Base-by-base conservation (phyloP, 177 flowering plant species). In the Tripterygium wilfordii region DNA sequence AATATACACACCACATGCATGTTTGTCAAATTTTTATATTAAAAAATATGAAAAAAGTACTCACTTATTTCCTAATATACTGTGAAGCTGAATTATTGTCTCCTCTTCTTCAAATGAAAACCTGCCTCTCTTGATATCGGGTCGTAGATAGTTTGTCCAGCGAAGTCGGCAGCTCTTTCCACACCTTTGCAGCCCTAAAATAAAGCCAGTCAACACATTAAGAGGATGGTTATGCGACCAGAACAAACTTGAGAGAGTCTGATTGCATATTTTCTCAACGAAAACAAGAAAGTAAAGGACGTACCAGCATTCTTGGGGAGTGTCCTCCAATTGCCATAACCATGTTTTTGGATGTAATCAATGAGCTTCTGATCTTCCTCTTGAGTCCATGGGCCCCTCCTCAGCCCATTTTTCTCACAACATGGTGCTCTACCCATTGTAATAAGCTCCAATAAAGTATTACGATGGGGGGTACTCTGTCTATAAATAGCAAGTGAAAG, bases 141-240 rank as follows among this genome's bases (percentile, higher is more conserved):
- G 88, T n/a, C 88, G 35, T 1, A 82, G 69, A 56, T 82, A 82
- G 51, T 82, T 82, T 0, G 80, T 74, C 88, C 88, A 82, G 2
- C 88, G 54, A 4, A 82, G 74, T 1, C 88, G 70, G 50, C 88
- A 82, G 26, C 88, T 82, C 69, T 82, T 82, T 35, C 88, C 88
- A 54, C 88, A 78, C 60, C 88, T 69, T 43, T 71, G 77, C 16
- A 76, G 45, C 35, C 76, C 82, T 76, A 20, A 12, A 37, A n/a
- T n/a, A n/a, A n/a, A n/a, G n/a, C n/a, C n/a, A n/a, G n/a, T n/a
- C n/a, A n/a, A n/a, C n/a, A n/a, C n/a, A n/a, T n/a, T n/a, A n/a
- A n/a, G n/a, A n/a, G n/a, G n/a, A n/a, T n/a, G n/a, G n/a, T n/a
- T n/a, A n/a, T n/a, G n/a, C n/a, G n/a, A n/a, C n/a, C n/a, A n/a